Conservation (phyloP, 116 monocot genomes). For the Phalaenopsis hybrid region DNA sequence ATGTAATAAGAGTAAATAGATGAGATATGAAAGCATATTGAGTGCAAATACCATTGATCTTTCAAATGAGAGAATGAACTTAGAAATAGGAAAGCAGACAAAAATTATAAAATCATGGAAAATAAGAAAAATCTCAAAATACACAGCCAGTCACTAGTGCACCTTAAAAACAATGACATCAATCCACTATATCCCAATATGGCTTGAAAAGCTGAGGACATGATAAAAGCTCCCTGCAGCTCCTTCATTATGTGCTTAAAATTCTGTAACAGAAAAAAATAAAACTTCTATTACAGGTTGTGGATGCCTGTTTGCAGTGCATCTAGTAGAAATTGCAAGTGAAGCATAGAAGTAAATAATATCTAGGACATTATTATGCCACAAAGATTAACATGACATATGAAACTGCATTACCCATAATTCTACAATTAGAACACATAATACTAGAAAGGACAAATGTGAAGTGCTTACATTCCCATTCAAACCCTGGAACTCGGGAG, state of each 20-base stretch:
- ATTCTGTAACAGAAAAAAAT: conserved; percentile 42
- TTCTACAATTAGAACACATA: background rate
- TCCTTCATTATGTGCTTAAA: conserved; percentile 99
- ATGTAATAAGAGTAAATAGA: background rate
- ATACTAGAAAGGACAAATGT: background rate
- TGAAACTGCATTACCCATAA: background rate
- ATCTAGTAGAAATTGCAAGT: background rate
- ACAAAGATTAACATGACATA: background rate
- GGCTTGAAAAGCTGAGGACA: conserved; percentile 86
- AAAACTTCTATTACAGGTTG: background rate
- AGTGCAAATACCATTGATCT: background rate
- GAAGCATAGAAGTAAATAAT: background rate
- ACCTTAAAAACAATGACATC: conserved; percentile 80
- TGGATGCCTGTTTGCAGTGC: background rate
- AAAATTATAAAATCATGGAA: background rate
- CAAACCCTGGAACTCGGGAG: conserved; percentile 62
- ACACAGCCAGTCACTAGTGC: background rate
- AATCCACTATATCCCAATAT: conserved; percentile 81
- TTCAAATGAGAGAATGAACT: background rate
- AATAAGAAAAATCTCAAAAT: background rate
- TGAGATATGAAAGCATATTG: background rate
- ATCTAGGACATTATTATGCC: conserved; percentile 2
- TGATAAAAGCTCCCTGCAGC: conserved; percentile 88
- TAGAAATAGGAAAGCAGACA: background rate
- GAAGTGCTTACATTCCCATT: conserved; percentile 58